Base-by-base conservation (phyloP, 1,284 basidiomycete genomes). In the Ganoderma lingzhi region DNA sequence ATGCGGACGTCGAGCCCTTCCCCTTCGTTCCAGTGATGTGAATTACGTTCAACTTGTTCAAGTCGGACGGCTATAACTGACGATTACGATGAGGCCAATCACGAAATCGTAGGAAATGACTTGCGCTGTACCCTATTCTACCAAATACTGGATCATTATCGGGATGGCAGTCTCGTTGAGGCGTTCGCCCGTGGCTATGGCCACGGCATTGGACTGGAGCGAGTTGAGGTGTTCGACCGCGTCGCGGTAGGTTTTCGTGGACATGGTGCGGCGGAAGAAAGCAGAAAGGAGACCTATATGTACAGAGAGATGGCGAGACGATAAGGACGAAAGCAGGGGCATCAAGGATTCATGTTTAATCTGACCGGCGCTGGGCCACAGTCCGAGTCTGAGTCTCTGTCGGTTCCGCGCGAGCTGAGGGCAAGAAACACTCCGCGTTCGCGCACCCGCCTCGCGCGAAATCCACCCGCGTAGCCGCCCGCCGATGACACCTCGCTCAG, bases 21-120 rank as follows among this genome's bases (percentile, higher is more conserved):
- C 98, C 98, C 82, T 99, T 99, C 5, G 98, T 99, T 2, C 98
- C 98, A 15, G 98, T 97, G 77, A 99, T 92, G 83, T 99, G 98
- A 42, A 99, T 89, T 66, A 97, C 96, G 80, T 99, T 98, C 71
- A 99, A 85, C 61, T 83, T 82, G 80, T 99, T 97, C 64, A 99
- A 85, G 75, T 97, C 92, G 65, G 88, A 83, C 35, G 94, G 89
- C 95, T 96, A 78, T 64, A 66, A 73, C 62, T 55, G 56, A 58
- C 62, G 42, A 63, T 68, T 55, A 71, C 63, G 62, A 65, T 65
- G 70, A 53, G 65, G 68, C 67, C 63, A n/a, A 58, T 67, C 70
- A 64, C 9, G 55, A 60, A 64, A 48, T 44, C 28, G 62, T 39
- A 56, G 48, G 56, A 66, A 23, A 42, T 51, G 62, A 82, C 88